Evolutionary conservation across 495 filamentous ascomycete species (phyloP).

Genomic region (Mycothermus thermophilus): DNA sequence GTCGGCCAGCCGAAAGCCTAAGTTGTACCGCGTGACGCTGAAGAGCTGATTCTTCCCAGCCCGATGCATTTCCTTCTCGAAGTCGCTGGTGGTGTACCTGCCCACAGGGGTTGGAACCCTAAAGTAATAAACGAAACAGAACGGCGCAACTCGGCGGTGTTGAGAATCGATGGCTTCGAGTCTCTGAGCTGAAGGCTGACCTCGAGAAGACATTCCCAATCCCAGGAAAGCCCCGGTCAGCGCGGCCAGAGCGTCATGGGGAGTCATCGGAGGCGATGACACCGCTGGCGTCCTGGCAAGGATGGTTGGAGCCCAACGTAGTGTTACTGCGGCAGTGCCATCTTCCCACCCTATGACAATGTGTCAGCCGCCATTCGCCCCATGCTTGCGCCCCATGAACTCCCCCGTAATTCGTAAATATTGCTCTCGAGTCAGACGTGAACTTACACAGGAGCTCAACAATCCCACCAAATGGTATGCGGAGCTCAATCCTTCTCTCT

Average conservation of each 20-base stretch:
- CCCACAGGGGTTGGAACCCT: neutral
- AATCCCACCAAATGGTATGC: conserved; percentile 27
- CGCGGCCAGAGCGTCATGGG: neutral
- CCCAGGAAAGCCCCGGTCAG: neutral
- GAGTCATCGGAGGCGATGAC: too few relatives aligned
- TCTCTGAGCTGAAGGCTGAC: conserved; percentile 5
- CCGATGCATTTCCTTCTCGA: conserved; percentile 6
- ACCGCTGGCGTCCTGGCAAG: too few relatives aligned
- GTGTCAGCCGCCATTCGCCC: too few relatives aligned
- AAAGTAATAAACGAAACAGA: conserved; percentile 12
- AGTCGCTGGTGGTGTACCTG: conserved; percentile 2
- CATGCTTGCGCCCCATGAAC: too few relatives aligned
- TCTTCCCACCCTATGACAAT: too few relatives aligned
- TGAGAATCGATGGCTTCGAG: conserved; percentile 8
- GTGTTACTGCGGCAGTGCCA: conserved; percentile 18
- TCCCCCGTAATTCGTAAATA: too few relatives aligned
- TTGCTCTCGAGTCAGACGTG: too few relatives aligned
- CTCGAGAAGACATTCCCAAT: neutral
- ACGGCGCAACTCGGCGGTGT: conserved; percentile 4
- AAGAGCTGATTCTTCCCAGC: conserved; percentile 17
- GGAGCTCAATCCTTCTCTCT: conserved; percentile 12
- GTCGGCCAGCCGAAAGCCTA: conserved; percentile 1
- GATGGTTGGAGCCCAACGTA: conserved; percentile 14
- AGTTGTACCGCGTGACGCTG: conserved; percentile 11
- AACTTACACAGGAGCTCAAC: conserved; percentile 22